Evolutionary conservation across 192 early-diverging fungal species (phyloP), one percentile per base, ranked within the genome.

Genomic region (Entophlyctis luteolus): DNA sequence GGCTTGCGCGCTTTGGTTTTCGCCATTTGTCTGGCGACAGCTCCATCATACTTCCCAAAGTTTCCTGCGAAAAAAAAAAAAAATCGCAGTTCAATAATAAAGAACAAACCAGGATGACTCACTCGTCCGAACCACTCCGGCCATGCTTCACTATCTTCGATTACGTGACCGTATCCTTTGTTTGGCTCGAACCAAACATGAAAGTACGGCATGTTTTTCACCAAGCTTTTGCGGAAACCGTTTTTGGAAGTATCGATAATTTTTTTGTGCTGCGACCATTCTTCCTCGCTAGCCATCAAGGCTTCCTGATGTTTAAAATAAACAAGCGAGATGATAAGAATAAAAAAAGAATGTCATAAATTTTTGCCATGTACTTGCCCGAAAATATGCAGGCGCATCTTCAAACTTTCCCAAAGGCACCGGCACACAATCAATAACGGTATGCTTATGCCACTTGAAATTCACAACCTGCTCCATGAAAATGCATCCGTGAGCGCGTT

Each of bases 151-250:
- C 81, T 69, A 46, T 93, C 86, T 65, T 99, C 96, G 80, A 99
- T 99, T 20, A 99, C 91, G 75, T 99, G 96, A 4, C 95, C 96
- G 62, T 87, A 84, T 1, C 96, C 93, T 33, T 87, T 84, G 65
- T 92, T 84, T 5, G 90, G 87, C 49, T 91, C 87, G 67, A 93
- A 91, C 96, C 96, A 99, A 1, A 98, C 92, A 58, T 99, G 96
- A 70, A 99, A 95, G 72, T 93, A 99, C 1, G 96, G 93, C 75
- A 98, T 46, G 36, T 96, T 85, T 45, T 76, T 76, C 10, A 82
- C 78, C 59, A 82, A 47, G 1, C 75, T 76, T 20, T 71, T 20
- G 3, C 82, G 77, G 59, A 84, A 78, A 22, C 81, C 81, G 33
- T 65, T 54, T 55, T 88, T 84, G 1, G 76, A 62, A 8, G 88